phyloP scores from a whole-genome alignment of 208 protist species.

The Tritrichomonas foetus region DNA sequence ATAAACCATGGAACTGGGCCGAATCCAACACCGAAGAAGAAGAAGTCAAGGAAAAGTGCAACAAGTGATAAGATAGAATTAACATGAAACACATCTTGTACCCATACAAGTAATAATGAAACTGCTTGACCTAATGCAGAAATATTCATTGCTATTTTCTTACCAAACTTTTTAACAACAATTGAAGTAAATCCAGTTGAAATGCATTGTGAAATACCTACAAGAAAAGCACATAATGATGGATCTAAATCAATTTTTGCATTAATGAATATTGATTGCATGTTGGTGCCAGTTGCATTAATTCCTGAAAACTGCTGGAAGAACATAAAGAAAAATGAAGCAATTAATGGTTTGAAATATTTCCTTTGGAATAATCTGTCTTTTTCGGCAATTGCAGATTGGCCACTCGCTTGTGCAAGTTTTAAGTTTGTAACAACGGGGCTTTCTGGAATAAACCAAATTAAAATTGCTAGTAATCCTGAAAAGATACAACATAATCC shows the following conservation, averaged over 20 bases:
- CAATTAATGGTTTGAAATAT: not conserved
- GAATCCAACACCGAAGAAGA: not conserved
- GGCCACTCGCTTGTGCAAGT: not conserved
- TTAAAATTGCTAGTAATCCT: not conserved
- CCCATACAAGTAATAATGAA: not conserved
- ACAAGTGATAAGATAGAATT: not conserved
- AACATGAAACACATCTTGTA: not conserved
- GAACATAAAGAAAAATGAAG: not conserved
- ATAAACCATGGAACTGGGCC: not conserved
- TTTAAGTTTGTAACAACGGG: not conserved
- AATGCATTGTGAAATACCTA: not conserved
- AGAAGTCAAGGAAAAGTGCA: not conserved
- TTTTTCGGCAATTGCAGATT: not conserved
- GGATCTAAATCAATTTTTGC: not conserved
- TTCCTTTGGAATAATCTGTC: not conserved
- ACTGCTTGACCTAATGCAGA: not conserved
- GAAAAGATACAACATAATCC: not conserved
- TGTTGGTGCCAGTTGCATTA: not conserved
- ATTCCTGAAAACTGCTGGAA: slow-evolving; percentile 31
- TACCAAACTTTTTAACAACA: not conserved
- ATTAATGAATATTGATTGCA: not conserved
- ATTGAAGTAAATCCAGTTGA: not conserved
- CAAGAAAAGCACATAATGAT: not conserved
- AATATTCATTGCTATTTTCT: not conserved
- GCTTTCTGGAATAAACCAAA: not conserved